Evolutionary conservation across 208 protist species (phyloP).

Genomic region (Leishmania braziliensis): DNA sequence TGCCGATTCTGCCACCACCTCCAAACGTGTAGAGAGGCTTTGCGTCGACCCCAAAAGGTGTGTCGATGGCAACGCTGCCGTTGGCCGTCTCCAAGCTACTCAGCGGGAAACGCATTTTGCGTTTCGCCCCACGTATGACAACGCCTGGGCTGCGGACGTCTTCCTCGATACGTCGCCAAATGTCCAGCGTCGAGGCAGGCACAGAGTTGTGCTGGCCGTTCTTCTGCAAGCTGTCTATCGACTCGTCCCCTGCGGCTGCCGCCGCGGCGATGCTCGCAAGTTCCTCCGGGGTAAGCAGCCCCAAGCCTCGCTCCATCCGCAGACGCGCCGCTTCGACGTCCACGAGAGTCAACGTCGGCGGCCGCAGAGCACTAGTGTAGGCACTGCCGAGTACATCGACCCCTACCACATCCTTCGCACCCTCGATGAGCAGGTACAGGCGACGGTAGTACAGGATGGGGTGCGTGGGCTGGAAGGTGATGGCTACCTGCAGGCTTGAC

Average conservation of each 20-base stretch:
- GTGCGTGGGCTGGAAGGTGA: conserved; percentile 76
- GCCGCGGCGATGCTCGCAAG: conserved; percentile 48
- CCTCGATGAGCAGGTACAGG: conserved; percentile 69
- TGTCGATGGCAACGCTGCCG: conserved; percentile 22
- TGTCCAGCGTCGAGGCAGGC: conserved; percentile 5
- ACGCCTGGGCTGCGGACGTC: conserved; percentile 23
- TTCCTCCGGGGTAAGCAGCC: conserved; percentile 59
- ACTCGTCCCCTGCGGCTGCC: conserved; percentile 5
- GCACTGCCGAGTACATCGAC: conserved; percentile 88
- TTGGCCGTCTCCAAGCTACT: conserved; percentile 19
- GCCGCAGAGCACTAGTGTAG: conserved; percentile 65
- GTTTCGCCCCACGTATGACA: conserved; percentile 23
- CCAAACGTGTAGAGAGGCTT: conserved; percentile 27
- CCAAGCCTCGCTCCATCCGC: conserved; percentile 60
- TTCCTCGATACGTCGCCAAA: conserved; percentile 30
- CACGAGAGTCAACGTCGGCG: conserved; percentile 50
- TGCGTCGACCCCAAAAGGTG: conserved; percentile 28
- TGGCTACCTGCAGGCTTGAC: conserved; percentile 43
- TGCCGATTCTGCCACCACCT: conserved; percentile 1
- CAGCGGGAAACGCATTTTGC: conserved; percentile 13
- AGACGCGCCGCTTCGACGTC: conserved; percentile 72
- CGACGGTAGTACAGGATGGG: conserved; percentile 88
- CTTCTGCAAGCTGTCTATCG: neutral
- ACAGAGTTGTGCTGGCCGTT: neutral
- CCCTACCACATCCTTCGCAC: conserved; percentile 49